Conservation (phyloP, 345 rosid genomes). For the Hibiscus mutabilis region DNA sequence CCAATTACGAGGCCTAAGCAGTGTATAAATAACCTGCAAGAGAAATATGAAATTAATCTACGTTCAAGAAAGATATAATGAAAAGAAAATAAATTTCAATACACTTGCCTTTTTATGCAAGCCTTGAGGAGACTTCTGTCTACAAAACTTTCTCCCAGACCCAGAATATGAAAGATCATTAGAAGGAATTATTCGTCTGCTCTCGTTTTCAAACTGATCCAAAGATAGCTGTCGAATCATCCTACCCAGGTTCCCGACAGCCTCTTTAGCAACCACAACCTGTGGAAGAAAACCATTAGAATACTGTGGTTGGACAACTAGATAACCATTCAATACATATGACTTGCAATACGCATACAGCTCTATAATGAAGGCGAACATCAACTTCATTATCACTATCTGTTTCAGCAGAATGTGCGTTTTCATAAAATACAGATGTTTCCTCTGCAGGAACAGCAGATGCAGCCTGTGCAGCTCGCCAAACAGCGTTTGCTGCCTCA, state of each 20-base stretch:
- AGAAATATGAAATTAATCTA: conserved; percentile 15
- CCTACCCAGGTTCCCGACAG: conserved; percentile 89
- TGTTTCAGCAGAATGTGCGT: conserved; percentile 57
- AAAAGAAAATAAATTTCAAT: not conserved
- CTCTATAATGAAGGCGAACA: conserved; percentile 96
- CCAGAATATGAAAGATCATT: conserved; percentile 67
- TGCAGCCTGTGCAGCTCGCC: conserved; percentile 91
- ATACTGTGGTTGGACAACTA: conserved; percentile 8
- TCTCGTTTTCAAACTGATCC: conserved; percentile 98
- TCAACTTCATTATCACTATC: conserved; percentile 69
- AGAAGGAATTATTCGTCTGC: conserved; percentile 86
- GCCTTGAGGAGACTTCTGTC: conserved; percentile 93
- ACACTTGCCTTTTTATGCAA: conserved; percentile 81
- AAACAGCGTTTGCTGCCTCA: conserved; percentile 86
- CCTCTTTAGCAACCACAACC: conserved; percentile 99
- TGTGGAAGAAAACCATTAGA: conserved; percentile 23
- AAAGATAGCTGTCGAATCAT: conserved; percentile 93
- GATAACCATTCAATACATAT: not conserved
- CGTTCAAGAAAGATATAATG: not conserved
- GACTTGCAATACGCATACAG: conserved; percentile 51
- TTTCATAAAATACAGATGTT: conserved; percentile 68
- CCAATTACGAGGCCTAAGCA: conserved; percentile 97
- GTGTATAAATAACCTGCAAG: conserved; percentile 75
- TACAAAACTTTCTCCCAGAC: conserved; percentile 63
- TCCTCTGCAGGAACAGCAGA: conserved; percentile 58